Conservation (phyloP, 495 filamentous ascomycete genomes). For the Penicillium waksmanii region DNA sequence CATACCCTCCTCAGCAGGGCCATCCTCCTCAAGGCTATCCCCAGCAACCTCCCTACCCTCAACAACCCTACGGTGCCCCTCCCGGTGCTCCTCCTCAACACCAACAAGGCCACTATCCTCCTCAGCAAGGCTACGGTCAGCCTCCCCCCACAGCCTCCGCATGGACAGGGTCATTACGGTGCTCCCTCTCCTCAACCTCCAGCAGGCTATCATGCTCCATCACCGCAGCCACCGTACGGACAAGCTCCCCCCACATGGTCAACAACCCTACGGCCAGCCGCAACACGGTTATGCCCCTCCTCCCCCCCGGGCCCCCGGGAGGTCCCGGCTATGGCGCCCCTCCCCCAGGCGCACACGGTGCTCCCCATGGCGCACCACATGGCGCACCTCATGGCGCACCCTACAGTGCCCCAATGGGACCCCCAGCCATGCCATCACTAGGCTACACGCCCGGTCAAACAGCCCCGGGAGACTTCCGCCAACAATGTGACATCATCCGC, state of each 20-base stretch:
- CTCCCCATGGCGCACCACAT: conserved; percentile 26
- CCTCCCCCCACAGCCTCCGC: conserved; percentile 42
- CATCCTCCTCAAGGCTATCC: conserved; percentile 42
- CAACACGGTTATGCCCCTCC: conserved; percentile 20
- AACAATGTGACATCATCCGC: conserved; percentile 69
- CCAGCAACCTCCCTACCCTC: conserved; percentile 31
- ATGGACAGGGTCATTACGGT: conserved; percentile 24
- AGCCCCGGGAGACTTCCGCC: conserved; percentile 64
- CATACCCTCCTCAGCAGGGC: conserved; percentile 29
- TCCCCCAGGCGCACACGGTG: conserved; percentile 35
- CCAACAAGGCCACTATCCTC: conserved; percentile 24
- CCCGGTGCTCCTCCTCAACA: conserved; percentile 23
- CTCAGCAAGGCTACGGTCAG: conserved; percentile 35
- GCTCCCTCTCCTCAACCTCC: conserved; percentile 24
- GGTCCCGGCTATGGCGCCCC: conserved; percentile 43
- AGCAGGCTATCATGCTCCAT: conserved; percentile 17
- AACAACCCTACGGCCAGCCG: conserved; percentile 31
- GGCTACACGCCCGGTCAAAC: conserved; percentile 66
- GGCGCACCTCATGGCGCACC: conserved; percentile 39
- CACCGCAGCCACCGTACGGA: conserved; percentile 21
- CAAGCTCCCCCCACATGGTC: conserved; percentile 20
- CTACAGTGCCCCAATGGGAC: conserved; percentile 40
- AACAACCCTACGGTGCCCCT: conserved; percentile 30
- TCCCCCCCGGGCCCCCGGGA: conserved; percentile 22
- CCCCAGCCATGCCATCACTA: conserved; percentile 57